A percentile compares a stretch with the other conserved stretches of the same genome.
Evolutionary conservation across 805 yeast species (phyloP).

Genomic region (Wickerhamomyces subpelliculosus): DNA sequence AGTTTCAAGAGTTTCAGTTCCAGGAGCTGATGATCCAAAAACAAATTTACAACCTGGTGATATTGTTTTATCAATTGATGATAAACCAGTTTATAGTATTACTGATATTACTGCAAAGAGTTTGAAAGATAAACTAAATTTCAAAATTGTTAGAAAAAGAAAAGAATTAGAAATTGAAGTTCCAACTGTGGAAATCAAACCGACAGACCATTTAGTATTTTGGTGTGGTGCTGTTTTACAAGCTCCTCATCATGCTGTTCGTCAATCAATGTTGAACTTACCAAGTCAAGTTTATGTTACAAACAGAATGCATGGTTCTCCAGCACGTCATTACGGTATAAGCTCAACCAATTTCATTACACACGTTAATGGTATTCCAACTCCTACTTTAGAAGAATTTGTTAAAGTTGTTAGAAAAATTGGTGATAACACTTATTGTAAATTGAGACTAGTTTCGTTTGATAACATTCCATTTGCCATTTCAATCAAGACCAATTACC

Average conservation of each 20-base stretch:
- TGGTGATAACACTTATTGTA: conserved; percentile 75
- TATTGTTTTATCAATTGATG: conserved; percentile 66
- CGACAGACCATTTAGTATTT: conserved; percentile 59
- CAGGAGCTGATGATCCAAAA: conserved; percentile 25
- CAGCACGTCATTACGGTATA: conserved; percentile 77
- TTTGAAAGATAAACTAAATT: conserved; percentile 36
- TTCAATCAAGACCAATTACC: conserved; percentile 80
- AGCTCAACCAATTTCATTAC: conserved; percentile 80
- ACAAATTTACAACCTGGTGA: conserved; percentile 53
- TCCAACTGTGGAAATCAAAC: conserved; percentile 54
- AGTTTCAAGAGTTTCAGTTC: conserved; percentile 60
- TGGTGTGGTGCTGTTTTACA: conserved; percentile 87
- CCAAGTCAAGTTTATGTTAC: conserved; percentile 86
- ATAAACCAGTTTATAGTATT: conserved; percentile 53
- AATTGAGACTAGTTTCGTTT: conserved; percentile 73
- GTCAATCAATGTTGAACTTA: conserved; percentile 69
- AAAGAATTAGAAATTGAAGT: conserved; percentile 53
- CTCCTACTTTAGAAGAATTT: conserved; percentile 65
- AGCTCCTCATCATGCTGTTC: conserved; percentile 87
- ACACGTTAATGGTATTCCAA: conserved; percentile 73
- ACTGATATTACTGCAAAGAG: conserved; percentile 45
- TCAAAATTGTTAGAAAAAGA: conserved; percentile 69
- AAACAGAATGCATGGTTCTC: conserved; percentile 71
- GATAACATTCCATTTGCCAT: conserved; percentile 85
- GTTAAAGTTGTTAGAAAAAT: conserved; percentile 58